Evolutionary conservation across 2,329 filamentous ascomycete species (phyloP), one percentile per base, ranked within the genome.

Genomic region (Amylocarpus encephaloides): DNA sequence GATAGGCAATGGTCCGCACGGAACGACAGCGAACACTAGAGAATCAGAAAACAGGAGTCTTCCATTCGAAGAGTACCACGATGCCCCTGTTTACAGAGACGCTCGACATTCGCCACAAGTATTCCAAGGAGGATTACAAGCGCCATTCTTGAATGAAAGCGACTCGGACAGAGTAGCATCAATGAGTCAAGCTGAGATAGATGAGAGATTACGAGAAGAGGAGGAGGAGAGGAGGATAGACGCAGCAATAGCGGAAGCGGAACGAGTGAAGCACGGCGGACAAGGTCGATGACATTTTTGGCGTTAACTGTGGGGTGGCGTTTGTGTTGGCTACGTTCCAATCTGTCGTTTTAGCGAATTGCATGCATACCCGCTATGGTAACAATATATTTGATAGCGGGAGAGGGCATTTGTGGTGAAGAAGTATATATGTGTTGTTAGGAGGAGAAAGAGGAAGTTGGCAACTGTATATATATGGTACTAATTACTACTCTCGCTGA

Each of bases 211-310:
- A 43, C 35, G 32, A 16, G 51, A 53, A 26, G 62, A 64, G 34
- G 62, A 65, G 18, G 62, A 64, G 41, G 62, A 65, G 55, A 56
- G 61, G 49, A 59, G 56, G 44, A 64, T 64, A 16, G 62, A 64
- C 49, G 57, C 55, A 36, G 62, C 62, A 30, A 64, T 64, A 47
- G 62, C 59, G 38, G 60, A 60, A 29, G 58, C 60, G 15, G 62
- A 62, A n/a, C 11, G 38, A 18, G 33, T 18, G 33, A 42, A 48
- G 35, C 22, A 26, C 4, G 7, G 22, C 22, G 22, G 22, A 26
- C 22, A 26, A 26, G 22, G 22, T 26, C 22, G 22, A 26, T 26
- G 7, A 26, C 22, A 26, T 26, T 26, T 26, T 26, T 26, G 22
- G 22, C 22, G 22, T 26, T 26, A 26, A 26, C 7, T 26, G 22